phyloP scores from a whole-genome alignment of 352 stramenopile genomes.

The Pythium aphanidermatum region DNA sequence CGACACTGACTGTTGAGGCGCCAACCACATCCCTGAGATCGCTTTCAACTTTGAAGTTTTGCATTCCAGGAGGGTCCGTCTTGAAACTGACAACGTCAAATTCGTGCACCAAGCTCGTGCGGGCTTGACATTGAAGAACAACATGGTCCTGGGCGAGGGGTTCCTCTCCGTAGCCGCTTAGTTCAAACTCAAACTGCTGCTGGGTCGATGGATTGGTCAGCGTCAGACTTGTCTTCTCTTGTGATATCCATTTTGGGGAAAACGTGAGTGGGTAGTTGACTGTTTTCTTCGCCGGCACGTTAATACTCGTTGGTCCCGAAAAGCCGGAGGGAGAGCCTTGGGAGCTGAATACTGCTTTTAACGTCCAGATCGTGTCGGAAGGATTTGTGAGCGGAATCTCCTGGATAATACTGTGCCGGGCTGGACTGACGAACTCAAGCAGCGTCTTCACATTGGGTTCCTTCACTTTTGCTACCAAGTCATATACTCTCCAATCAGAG shows the following conservation, averaged over 20 bases:
- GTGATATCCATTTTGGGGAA: constrained; percentile 65
- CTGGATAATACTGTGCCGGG: constrained; percentile 84
- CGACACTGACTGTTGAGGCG: constrained; percentile 40
- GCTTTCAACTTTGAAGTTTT: constrained; percentile 86
- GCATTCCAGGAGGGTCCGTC: constrained; percentile 26
- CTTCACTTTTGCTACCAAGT: constrained; percentile 79
- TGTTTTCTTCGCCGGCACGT: constrained; percentile 66
- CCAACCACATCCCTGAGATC: constrained; percentile 89
- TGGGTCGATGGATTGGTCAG: constrained; percentile 78
- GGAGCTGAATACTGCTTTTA: constrained; percentile 56
- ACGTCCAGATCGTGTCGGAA: constrained; percentile 74
- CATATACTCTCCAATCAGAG: constrained; percentile 77
- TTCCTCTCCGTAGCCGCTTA: constrained; percentile 83
- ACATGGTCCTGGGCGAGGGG: constrained; percentile 89
- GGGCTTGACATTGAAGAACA: constrained; percentile 76
- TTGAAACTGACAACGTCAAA: constrained; percentile 73
- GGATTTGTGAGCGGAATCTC: constrained; percentile 90
- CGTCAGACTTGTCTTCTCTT: constrained; percentile 65
- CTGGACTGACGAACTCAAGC: constrained; percentile 86
- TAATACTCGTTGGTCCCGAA: constrained; percentile 50
- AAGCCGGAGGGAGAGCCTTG: constrained; percentile 29
- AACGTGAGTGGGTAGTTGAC: constrained; percentile 81
- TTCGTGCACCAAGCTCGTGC: constrained; percentile 69
- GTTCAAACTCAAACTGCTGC: constrained; percentile 87
- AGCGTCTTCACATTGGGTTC: constrained; percentile 80